Percentiles rank a stretch among this genome's conserved stretches.
Evolutionary conservation across 495 filamentous ascomycete genomes (phyloP).

Genomic region (Trichoderma virens): DNA sequence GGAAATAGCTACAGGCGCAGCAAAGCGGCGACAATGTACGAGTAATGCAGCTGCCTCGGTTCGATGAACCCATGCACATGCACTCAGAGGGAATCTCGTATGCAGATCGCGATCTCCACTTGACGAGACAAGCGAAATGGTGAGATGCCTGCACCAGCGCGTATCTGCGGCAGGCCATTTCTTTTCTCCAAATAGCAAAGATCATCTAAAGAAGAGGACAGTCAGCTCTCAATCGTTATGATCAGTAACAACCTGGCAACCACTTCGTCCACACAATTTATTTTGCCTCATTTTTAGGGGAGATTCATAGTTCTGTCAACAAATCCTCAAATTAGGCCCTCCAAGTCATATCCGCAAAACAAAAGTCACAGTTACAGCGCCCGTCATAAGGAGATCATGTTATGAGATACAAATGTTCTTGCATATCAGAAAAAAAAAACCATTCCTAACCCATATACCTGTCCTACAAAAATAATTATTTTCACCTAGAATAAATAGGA

Average conservation of each 20-base stretch:
- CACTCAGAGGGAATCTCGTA: not conserved
- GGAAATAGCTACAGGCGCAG: too few relatives aligned
- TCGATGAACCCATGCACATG: too few relatives aligned
- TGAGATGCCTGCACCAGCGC: not conserved
- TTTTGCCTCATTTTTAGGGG: not conserved
- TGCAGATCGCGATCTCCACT: not conserved
- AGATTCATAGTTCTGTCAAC: not conserved
- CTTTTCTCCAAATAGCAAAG: too few relatives aligned
- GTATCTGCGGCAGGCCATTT: too few relatives aligned
- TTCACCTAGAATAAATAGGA: not conserved
- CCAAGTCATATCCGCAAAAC: not conserved
- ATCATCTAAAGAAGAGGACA: too few relatives aligned
- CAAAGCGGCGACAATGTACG: too few relatives aligned
- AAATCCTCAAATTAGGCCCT: not conserved
- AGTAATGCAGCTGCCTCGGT: too few relatives aligned
- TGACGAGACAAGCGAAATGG: not conserved
- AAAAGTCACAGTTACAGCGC: not conserved
- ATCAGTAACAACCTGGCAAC: too few relatives aligned
- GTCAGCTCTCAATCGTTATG: too few relatives aligned
- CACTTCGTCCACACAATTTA: too few relatives aligned
- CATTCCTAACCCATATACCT: not conserved
- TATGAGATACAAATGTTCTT: not conserved
- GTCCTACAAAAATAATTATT: not conserved
- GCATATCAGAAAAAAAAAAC: not conserved
- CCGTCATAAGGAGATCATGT: not conserved